Evolutionary conservation across 352 stramenopile species (phyloP).

Genomic region (Phytophthora colocasiae): DNA sequence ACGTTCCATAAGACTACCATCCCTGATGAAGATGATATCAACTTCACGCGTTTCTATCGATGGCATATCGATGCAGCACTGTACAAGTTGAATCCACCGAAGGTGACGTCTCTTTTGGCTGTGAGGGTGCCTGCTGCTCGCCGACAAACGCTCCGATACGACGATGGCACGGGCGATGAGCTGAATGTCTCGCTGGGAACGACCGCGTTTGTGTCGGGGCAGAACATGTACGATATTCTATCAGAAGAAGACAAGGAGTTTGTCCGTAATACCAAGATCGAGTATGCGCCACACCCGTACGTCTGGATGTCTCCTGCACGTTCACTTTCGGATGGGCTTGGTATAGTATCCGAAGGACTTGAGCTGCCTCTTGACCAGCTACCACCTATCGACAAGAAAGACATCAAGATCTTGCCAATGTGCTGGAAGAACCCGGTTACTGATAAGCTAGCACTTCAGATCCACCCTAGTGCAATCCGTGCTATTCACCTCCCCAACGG

Average conservation of each 20-base stretch:
- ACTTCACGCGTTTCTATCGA: conserved; percentile 44
- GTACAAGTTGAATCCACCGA: conserved; percentile 36
- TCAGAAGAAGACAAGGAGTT: conserved; percentile 41
- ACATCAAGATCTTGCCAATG: conserved; percentile 41
- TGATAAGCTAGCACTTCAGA: conserved; percentile 36
- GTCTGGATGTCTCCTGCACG: conserved; percentile 41
- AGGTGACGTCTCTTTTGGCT: conserved; percentile 35
- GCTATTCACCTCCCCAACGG: conserved; percentile 32
- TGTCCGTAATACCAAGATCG: conserved; percentile 31
- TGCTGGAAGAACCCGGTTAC: conserved; percentile 42
- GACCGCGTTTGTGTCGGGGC: conserved; percentile 39
- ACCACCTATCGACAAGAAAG: conserved; percentile 32
- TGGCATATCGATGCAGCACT: conserved; percentile 43
- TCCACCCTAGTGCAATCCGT: conserved; percentile 36
- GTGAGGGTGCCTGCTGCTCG: conserved; percentile 33
- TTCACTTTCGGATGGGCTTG: conserved; percentile 37
- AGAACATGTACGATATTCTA: conserved; percentile 40
- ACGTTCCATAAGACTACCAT: conserved; percentile 40
- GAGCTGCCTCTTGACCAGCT: conserved; percentile 36
- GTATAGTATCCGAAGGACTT: conserved; percentile 34
- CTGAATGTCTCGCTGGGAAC: conserved; percentile 33
- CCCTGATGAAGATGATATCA: conserved; percentile 33
- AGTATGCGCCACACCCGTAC: conserved; percentile 43
- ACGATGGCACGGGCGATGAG: conserved; percentile 37
- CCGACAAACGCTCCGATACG: conserved; percentile 38